Percentiles rank a stretch among this genome's conserved stretches.
Conservation (phyloP, 106 monocot species). For the Xerophyta viscosa region DNA sequence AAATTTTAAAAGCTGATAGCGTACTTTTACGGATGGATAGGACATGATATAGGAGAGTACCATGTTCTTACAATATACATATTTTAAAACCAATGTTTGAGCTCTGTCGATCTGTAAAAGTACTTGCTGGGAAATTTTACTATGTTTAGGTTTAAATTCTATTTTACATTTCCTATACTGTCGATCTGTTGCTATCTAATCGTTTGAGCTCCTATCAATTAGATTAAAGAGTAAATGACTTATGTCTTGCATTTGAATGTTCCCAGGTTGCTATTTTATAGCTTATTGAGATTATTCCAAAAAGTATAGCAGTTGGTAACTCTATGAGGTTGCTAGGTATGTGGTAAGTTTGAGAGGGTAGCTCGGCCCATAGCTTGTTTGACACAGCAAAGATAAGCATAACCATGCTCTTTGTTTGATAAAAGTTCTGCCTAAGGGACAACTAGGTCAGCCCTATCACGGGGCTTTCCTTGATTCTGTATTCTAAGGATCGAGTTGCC, state of each 20-base stretch:
- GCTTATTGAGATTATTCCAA: constrained; percentile 96
- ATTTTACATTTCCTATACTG: too few species aligned
- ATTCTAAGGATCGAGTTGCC: constrained; percentile 80
- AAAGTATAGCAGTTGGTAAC: constrained; percentile 97
- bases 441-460: constrained; percentile 90
- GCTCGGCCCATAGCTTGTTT: constrained; percentile 2
- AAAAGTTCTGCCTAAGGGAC: constrained; percentile 7
- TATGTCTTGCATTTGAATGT: constrained; percentile 1
- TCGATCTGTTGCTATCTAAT: too few species aligned
- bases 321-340: constrained; percentile 86
- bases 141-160: too few species aligned
- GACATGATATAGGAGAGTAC: too few species aligned
- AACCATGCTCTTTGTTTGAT: constrained; percentile 3
- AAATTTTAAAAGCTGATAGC: too few species aligned
- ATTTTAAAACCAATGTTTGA: too few species aligned
- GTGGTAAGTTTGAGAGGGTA: constrained; percentile 67
- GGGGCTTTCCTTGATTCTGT: constrained; percentile 87
- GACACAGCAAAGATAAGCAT: not conserved
- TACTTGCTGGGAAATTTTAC: too few species aligned
- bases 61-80: too few species aligned
- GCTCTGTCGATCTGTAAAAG: too few species aligned
- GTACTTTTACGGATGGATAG: too few species aligned
- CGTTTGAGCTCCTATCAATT: not conserved
- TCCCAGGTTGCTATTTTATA: constrained; percentile 84
- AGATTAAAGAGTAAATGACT: not conserved